These are phyloP conservation scores for Diplodia mutila DNA, from an alignment of 2,329 filamentous ascomycete species.

Conservation along the genomic window DNA sequence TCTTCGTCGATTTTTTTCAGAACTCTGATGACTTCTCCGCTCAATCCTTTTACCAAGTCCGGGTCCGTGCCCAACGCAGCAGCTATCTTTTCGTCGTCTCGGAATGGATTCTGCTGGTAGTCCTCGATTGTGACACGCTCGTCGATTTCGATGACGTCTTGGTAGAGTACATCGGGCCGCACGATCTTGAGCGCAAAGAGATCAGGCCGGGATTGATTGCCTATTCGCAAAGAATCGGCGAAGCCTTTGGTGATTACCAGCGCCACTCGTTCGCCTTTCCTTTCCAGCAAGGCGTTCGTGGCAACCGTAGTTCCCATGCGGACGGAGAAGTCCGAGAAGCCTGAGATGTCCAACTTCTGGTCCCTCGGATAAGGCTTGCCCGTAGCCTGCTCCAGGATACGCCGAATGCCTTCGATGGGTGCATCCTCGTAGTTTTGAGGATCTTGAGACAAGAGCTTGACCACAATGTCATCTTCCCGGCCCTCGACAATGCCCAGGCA, in stretches of 20 bases:
- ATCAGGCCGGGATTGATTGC: conserved; percentile 39
- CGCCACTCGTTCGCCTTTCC: conserved; percentile 37
- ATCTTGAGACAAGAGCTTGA: conserved; percentile 38
- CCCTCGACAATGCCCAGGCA: conserved; percentile 32
- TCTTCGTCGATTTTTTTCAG: conserved; percentile 32
- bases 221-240: conserved; percentile 37
- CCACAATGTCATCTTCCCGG: conserved; percentile 32
- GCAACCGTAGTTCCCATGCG: conserved; percentile 39
- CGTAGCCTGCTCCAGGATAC: conserved; percentile 32
- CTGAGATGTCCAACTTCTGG: conserved; percentile 22
- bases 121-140: conserved; percentile 40
- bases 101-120: conserved; percentile 35
- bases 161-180: conserved; percentile 32
- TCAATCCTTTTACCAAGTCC: conserved; percentile 32
- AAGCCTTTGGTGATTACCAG: conserved; percentile 38
- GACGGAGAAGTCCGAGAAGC: conserved; percentile 28
- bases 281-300: conserved; percentile 38
- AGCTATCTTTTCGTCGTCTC: conserved; percentile 29
- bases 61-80: conserved; percentile 10
- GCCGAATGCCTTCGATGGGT: conserved; percentile 37
- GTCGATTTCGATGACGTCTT: conserved; percentile 31
- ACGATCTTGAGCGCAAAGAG: conserved; percentile 35
- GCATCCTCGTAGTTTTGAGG: conserved; percentile 37
- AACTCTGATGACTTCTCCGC: conserved; percentile 36
- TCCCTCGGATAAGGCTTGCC: conserved; percentile 30